A percentile compares a stretch with the other conserved stretches of the same genome.
phyloP scores from a whole-genome alignment of 139 green algal species.

The Coccomyxa sp. region DNA sequence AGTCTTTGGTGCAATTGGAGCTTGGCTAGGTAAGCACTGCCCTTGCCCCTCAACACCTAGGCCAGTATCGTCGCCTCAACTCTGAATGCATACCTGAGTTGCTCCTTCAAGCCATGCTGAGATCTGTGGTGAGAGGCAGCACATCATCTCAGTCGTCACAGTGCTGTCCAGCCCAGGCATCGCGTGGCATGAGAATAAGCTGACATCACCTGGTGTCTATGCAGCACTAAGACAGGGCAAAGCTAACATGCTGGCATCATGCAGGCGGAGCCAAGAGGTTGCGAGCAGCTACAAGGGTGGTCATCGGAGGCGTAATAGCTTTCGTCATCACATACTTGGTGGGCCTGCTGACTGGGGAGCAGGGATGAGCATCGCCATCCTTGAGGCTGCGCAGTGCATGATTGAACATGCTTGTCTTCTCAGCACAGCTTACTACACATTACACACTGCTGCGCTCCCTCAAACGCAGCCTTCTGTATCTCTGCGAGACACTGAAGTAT shows the following conservation, averaged over 20 bases:
- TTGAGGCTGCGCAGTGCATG: too few relatives aligned
- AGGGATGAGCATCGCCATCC: too few relatives aligned
- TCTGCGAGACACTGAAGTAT: too few relatives aligned
- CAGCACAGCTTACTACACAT: too few relatives aligned
- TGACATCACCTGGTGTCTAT: too few relatives aligned
- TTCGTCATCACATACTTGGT: constrained; percentile 76
- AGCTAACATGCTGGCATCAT: not conserved
- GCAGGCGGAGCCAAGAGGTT: constrained; percentile 15
- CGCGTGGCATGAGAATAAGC: too few relatives aligned
- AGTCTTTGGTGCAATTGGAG: constrained; percentile 64
- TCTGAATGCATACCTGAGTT: not conserved
- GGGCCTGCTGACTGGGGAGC: constrained; percentile 45
- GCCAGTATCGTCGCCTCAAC: not conserved
- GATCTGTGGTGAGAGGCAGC: not conserved
- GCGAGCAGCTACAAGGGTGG: constrained; percentile 49
- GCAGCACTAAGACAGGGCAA: not conserved
- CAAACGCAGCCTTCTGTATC: too few relatives aligned
- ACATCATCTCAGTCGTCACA: not conserved
- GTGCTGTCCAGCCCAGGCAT: too few relatives aligned
- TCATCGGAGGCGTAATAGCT: constrained; percentile 78
- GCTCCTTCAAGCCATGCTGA: not conserved
- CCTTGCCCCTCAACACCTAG: too few relatives aligned
- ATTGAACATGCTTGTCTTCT: too few relatives aligned
- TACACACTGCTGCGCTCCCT: too few relatives aligned
- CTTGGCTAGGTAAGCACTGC: constrained; percentile 61